Percentiles rank a stretch among this genome's conserved stretches.
These are phyloP conservation scores for Pythium scleroteichum DNA, from an alignment of 352 stramenopile species.

Conservation along the genomic window DNA sequence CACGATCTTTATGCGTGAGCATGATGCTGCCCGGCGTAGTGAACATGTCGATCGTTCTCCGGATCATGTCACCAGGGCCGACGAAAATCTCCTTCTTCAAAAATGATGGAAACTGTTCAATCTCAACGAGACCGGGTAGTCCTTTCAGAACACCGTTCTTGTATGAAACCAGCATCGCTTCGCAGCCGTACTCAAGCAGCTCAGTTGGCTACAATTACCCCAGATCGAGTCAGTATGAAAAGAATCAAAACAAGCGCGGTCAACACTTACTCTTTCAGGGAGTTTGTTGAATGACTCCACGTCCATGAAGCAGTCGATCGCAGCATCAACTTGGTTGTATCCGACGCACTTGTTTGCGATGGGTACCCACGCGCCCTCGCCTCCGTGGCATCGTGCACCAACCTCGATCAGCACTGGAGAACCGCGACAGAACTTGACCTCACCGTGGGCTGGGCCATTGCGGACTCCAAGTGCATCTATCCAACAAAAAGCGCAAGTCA, in stretches of 20 bases:
- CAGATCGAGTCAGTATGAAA: too few species aligned
- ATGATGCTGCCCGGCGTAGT: constrained; percentile 94
- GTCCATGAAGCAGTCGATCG: constrained; percentile 84
- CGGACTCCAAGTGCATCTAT: constrained; percentile 67
- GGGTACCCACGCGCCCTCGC: constrained; percentile 93
- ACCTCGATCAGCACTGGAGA: constrained; percentile 95
- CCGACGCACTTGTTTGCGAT: constrained; percentile 91
- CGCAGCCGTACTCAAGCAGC: constrained; percentile 86
- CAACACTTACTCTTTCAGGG: constrained; percentile 42
- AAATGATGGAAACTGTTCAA: constrained; percentile 91
- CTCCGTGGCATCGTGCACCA: constrained; percentile 94
- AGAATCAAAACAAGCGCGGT: neutral
- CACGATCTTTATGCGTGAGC: constrained; percentile 88
- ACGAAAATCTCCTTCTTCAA: constrained; percentile 91
- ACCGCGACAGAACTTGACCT: constrained; percentile 85
- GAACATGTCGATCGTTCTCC: constrained; percentile 94
- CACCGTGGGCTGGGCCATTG: constrained; percentile 76
- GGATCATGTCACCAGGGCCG: constrained; percentile 76
- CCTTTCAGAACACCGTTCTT: constrained; percentile 91
- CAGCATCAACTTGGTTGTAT: constrained; percentile 93
- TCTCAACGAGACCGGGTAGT: constrained; percentile 88
- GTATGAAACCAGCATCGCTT: constrained; percentile 94
- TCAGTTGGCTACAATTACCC: constrained; percentile 43
- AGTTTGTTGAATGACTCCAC: constrained; percentile 58
- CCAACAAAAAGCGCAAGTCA: constrained; percentile 8